These are phyloP conservation scores for Guyanaporus albipodus DNA, from an alignment of 768 basidiomycete species.

Conservation along the genomic window DNA sequence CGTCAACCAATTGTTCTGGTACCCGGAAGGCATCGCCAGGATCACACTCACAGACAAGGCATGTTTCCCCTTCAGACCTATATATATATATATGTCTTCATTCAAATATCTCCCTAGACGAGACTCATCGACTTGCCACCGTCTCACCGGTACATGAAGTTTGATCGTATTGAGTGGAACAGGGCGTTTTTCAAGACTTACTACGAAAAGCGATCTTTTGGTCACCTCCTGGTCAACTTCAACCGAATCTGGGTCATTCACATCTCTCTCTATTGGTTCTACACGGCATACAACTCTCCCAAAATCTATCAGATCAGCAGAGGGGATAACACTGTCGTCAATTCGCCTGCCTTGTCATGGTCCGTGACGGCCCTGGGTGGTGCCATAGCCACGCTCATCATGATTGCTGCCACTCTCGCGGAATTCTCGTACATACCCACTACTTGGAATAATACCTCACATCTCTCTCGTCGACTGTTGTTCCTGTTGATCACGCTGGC, in stretches of 20 bases:
- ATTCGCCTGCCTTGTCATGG: slow-evolving; percentile 82
- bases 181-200: slow-evolving; percentile 98
- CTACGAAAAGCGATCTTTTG: slow-evolving; percentile 94
- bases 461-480: slow-evolving; percentile 85
- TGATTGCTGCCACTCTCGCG: slow-evolving; percentile 89
- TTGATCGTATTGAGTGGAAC: slow-evolving; percentile 96
- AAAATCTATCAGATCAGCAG: slow-evolving; percentile 62
- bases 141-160: slow-evolving; percentile 92
- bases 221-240: slow-evolving; percentile 98
- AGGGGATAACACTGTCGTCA: slow-evolving; percentile 37
- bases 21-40: slow-evolving; percentile 94
- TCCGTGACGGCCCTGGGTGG: slow-evolving; percentile 93
- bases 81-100: neutral
- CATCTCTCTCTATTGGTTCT: slow-evolving; percentile 92
- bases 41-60: slow-evolving; percentile 90
- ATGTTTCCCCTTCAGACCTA: slow-evolving; percentile 4
- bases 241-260: slow-evolving; percentile 99
- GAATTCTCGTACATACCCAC: slow-evolving; percentile 98
- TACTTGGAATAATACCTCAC: slow-evolving; percentile 98
- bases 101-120: slow-evolving; percentile 45
- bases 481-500: slow-evolving; percentile 90
- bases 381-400: slow-evolving; percentile 92
- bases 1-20: slow-evolving; percentile 99
- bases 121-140: slow-evolving; percentile 89
- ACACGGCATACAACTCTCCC: slow-evolving; percentile 92